These are phyloP conservation scores for Tillandsia fasciculata DNA, from an alignment of 176 grass and related monocot species.

Conservation along the genomic window DNA sequence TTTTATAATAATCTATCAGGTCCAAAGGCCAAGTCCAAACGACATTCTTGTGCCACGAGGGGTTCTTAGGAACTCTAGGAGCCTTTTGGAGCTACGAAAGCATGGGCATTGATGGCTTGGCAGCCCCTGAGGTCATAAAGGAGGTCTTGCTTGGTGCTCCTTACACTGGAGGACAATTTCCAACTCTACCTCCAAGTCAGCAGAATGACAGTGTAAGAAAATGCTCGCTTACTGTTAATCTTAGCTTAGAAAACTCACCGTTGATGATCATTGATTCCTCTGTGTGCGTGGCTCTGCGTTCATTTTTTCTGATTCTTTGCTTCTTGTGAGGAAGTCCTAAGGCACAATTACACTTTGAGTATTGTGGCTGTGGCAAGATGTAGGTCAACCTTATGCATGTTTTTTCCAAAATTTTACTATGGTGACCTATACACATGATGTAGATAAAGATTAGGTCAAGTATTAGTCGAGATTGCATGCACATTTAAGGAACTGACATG, in stretches of 20 bases:
- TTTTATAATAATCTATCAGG: slow-evolving; percentile 32
- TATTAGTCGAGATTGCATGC: too few species aligned
- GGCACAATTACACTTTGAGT: too few species aligned
- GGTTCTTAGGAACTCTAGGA: slow-evolving; percentile 88
- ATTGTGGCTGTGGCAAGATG: too few species aligned
- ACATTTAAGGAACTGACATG: too few species aligned
- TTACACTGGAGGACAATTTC: slow-evolving; percentile 61
- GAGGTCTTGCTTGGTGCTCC: slow-evolving; percentile 93
- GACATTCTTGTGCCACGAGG: slow-evolving; percentile 92
- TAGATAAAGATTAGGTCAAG: too few species aligned
- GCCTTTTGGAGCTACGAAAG: slow-evolving; percentile 99
- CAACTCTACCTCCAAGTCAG: slow-evolving; percentile 36
- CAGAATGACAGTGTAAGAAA: slow-evolving; percentile 38
- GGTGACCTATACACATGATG: too few species aligned
- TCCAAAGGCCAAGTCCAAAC: slow-evolving; percentile 98
- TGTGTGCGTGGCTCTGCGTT: background rate
- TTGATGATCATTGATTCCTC: background rate
- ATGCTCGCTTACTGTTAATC: background rate
- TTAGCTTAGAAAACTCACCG: background rate
- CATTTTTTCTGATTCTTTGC: background rate
- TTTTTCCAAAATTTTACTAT: too few species aligned
- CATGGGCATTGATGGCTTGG: slow-evolving; percentile 92
- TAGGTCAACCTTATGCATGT: too few species aligned
- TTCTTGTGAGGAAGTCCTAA: too few species aligned
- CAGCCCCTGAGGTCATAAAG: slow-evolving; percentile 77